These are phyloP conservation scores for Styphnolobium japonicum DNA, from an alignment of 306 rosid species.

Conservation along the genomic window DNA sequence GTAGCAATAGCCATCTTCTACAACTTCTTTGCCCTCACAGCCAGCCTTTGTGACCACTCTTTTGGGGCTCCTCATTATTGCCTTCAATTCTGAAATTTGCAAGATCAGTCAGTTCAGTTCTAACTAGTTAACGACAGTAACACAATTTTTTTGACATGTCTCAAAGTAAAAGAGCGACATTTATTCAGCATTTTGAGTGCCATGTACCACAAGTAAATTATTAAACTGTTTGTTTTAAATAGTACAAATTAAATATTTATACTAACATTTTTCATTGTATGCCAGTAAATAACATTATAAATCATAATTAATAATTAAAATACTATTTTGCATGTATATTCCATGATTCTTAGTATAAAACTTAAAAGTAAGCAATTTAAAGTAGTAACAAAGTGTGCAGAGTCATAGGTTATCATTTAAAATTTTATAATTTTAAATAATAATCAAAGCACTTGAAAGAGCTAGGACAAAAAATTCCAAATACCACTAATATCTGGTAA, in stretches of 20 bases:
- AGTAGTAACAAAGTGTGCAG: neutral
- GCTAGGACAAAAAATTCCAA: neutral
- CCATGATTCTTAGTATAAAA: neutral
- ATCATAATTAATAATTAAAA: neutral
- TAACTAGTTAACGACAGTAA: neutral
- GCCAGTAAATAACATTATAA: neutral
- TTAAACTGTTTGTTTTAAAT: neutral
- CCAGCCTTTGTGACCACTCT: constrained; percentile 48
- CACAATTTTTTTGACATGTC: neutral
- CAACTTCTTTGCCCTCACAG: constrained; percentile 57
- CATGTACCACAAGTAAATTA: neutral
- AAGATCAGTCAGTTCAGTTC: neutral
- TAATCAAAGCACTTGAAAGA: neutral
- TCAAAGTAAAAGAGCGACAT: neutral
- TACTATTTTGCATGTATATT: neutral
- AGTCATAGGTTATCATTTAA: neutral
- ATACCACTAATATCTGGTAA: neutral
- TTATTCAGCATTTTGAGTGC: neutral
- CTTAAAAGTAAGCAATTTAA: neutral
- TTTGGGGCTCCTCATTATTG: constrained; percentile 83
- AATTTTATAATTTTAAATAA: neutral
- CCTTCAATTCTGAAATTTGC: constrained; percentile 68
- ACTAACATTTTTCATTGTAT: neutral
- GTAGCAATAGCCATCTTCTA: constrained; percentile 67
- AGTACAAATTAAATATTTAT: neutral